phyloP scores from a whole-genome alignment of 2,329 filamentous ascomycete species.

The Hypocrella siamensis region DNA sequence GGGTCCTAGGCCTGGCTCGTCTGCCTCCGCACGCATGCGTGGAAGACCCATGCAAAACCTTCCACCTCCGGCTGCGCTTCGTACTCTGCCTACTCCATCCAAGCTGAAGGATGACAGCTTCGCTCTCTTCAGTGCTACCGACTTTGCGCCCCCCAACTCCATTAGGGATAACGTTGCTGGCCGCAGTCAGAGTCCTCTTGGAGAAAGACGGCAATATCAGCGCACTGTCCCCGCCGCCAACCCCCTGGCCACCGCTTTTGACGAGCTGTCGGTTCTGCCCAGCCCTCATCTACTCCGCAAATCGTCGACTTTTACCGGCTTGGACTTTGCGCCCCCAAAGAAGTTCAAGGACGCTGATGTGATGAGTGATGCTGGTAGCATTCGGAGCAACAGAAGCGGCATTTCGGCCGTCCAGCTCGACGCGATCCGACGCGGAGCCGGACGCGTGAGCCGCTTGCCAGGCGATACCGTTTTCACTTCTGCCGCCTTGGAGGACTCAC shows the following conservation, averaged over 20 bases:
- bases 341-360: slow-evolving; percentile 49
- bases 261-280: slow-evolving; percentile 71
- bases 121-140: slow-evolving; percentile 49
- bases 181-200: slow-evolving; percentile 45
- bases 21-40: slow-evolving; percentile 37
- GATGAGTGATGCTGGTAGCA: slow-evolving; percentile 52
- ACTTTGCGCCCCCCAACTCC: slow-evolving; percentile 70
- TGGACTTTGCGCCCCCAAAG: slow-evolving; percentile 69
- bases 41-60: slow-evolving; percentile 26
- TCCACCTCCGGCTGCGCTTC: slow-evolving; percentile 60
- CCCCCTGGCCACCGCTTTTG: slow-evolving; percentile 71
- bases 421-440: slow-evolving; percentile 68
- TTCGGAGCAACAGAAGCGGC: slow-evolving; percentile 50
- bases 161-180: slow-evolving; percentile 56
- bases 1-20: slow-evolving; percentile 38
- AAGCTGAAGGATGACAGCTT: slow-evolving; percentile 73
- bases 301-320: slow-evolving; percentile 59
- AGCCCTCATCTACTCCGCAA: slow-evolving; percentile 75
- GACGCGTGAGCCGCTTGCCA: slow-evolving; percentile 73
- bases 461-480: slow-evolving; percentile 67
- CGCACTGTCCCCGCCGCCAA: slow-evolving; percentile 57
- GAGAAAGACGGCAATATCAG: slow-evolving; percentile 56
- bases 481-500: slow-evolving; percentile 44
- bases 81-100: slow-evolving; percentile 68
- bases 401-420: slow-evolving; percentile 55